Base-by-base conservation (phyloP, 2,329 filamentous ascomycete species). In the Cladosporium colombiae region DNA sequence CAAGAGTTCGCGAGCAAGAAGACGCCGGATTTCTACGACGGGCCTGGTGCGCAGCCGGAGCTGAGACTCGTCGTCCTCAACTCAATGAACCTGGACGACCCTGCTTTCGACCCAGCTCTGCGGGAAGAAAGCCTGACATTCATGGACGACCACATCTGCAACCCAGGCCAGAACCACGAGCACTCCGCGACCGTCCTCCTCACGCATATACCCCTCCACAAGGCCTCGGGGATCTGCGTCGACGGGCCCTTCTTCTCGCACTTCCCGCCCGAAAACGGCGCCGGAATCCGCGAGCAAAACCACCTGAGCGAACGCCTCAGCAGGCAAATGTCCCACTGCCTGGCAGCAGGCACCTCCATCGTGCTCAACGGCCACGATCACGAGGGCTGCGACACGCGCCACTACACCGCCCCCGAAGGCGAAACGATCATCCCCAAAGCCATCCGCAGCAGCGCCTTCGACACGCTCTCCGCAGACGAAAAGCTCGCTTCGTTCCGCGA, bases 331-430 rank as follows among this genome's bases (percentile, higher is more conserved):
- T n/a, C 44, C 1, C 89, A 96, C 77, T 91, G 92, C 1, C 85
- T 98, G 2, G 93, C 92, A 70, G 92, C 92, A 46, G 23, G 35
- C 13, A 87, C 95, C 78, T 93, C 94, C 0, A 80, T 98, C 6
- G 88, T 99, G 29, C 80, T 99, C 46, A 97, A 93, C 58, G 95
- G 95, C 0, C 95, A 99, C 76, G 95, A 99, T 74, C 95, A 99
- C 77, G 91, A 91, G 71, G 95, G 95, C 7, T 99, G 95, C 75
- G 93, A 98, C 77, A 2, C 31, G 50, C 35, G 65, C 33, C 60
- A 57, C 21, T 37, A 57, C 56, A 64, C 18, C 58, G 50, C 18
- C 2, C 16, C 35, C 25, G 52, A 58, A 25, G 40, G 40, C 37
- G 37, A 57, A 37, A 35, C 27, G 5, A 25, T 21, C 14, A 33